Conservation (phyloP, 2,329 filamentous ascomycete genomes). For the Colletotrichum eremochloae region DNA sequence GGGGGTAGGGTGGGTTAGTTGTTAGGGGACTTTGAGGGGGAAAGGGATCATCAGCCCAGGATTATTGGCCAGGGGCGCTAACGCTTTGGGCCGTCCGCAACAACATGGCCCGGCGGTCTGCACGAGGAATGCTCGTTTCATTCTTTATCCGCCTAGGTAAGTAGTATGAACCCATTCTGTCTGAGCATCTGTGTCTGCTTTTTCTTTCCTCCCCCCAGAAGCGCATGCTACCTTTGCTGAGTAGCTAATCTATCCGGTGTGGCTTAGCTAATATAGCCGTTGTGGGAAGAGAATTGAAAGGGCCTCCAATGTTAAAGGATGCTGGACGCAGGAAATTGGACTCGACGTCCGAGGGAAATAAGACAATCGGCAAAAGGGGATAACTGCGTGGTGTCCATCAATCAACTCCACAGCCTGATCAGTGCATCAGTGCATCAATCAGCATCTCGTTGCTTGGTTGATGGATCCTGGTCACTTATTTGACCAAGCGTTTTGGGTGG, state of each 20-base stretch:
- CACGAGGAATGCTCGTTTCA: neutral
- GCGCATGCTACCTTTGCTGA: neutral
- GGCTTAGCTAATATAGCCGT: neutral
- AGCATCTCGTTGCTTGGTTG: slow-evolving; percentile 12
- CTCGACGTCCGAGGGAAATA: slow-evolving; percentile 12
- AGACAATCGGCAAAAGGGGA: neutral
- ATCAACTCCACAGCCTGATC: neutral
- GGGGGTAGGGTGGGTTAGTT: neutral
- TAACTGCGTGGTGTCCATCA: neutral
- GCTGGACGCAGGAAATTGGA: slow-evolving; percentile 24
- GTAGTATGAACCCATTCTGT: neutral
- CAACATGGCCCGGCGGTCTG: slow-evolving; percentile 6
- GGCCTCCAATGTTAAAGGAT: neutral
- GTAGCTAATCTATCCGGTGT: slow-evolving; percentile 14
- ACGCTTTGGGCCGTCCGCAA: slow-evolving; percentile 4
- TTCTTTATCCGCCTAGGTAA: neutral
- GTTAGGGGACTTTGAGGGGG: slow-evolving; percentile 12
- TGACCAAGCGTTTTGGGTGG: neutral
- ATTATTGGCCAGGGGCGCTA: slow-evolving; percentile 14
- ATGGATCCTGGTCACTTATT: slow-evolving; percentile 1
- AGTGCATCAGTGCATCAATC: slow-evolving; percentile 11
- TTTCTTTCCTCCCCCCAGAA: neutral
- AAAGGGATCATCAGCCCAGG: neutral
- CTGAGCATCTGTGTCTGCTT: neutral
- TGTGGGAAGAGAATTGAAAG: neutral